These are phyloP conservation scores for Raddia guianensis DNA, from an alignment of 176 grass and related monocot species.

Conservation along the genomic window DNA sequence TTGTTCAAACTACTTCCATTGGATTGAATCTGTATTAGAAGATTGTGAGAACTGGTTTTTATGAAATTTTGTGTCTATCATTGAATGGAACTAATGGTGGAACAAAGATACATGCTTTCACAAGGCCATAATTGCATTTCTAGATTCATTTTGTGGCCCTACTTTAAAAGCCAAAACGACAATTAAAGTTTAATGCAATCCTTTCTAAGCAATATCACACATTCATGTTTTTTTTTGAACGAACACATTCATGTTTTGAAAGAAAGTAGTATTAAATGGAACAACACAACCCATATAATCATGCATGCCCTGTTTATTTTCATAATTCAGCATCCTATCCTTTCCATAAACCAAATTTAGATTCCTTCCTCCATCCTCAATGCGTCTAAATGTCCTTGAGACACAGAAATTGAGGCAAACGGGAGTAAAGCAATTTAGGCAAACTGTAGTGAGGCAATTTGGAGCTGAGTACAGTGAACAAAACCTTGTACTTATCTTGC, in stretches of 20 bases:
- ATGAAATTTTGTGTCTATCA: not conserved
- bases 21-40: not conserved
- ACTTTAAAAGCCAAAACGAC: not conserved
- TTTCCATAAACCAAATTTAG: not conserved
- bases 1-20: not conserved
- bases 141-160: not conserved
- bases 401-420: not conserved
- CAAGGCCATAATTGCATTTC: not conserved
- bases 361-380: slow-evolving; percentile 14
- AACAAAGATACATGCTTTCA: not conserved
- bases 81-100: not conserved
- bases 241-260: not conserved
- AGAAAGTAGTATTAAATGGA: not conserved
- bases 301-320: slow-evolving; percentile 11
- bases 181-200: slow-evolving; percentile 3
- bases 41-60: slow-evolving; percentile 19
- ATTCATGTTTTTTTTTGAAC: not conserved
- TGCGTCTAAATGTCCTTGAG: not conserved
- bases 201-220: not conserved
- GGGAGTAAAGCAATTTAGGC: not conserved
- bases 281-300: slow-evolving; percentile 8
- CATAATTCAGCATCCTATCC: slow-evolving; percentile 3
- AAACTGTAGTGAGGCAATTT: not conserved
- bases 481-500: not conserved
- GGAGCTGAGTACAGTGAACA: slow-evolving; percentile 10